A percentile compares a stretch with the other conserved stretches of the same genome.
These are phyloP conservation scores for Cephalotrichum gorgonifer DNA, from an alignment of 2,329 filamentous ascomycete species.

Conservation along the genomic window DNA sequence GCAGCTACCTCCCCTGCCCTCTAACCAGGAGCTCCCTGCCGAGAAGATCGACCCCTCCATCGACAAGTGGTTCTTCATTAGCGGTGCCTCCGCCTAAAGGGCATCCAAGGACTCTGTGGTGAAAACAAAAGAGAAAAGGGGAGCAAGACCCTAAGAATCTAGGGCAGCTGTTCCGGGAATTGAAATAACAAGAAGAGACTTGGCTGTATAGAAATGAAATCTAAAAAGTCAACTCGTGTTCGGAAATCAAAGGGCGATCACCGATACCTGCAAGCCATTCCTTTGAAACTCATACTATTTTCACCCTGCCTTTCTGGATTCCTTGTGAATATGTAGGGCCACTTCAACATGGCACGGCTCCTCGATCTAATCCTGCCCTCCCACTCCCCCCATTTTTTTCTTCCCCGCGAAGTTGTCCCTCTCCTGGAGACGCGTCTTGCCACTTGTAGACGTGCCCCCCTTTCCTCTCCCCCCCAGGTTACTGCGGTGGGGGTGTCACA, in stretches of 20 bases:
- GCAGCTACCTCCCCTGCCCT: constrained; percentile 66
- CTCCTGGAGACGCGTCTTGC: no score
- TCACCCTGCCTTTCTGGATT: no score
- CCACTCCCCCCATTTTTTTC: neutral
- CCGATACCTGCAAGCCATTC: no score
- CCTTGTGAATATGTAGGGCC: no score
- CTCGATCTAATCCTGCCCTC: neutral
- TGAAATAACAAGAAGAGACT: neutral
- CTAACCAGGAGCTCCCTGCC: constrained; percentile 68
- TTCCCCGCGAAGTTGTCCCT: neutral
- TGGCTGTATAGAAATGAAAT: no score
- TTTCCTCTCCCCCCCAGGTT: no score
- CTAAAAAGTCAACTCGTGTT: no score
- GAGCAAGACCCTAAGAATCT: neutral
- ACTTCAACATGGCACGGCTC: neutral
- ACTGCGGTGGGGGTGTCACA: no score
- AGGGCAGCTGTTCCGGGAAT: neutral
- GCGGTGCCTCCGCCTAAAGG: constrained; percentile 73
- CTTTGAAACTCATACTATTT: no score
- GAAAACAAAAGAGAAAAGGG: neutral
- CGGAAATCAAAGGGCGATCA: no score
- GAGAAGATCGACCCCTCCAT: constrained; percentile 92
- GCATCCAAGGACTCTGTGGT: neutral
- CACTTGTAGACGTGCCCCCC: no score
- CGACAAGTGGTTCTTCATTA: constrained; percentile 99